phyloP scores from a whole-genome alignment of 2,329 filamentous ascomycete genomes.

The Tolypocladium sp. region DNA sequence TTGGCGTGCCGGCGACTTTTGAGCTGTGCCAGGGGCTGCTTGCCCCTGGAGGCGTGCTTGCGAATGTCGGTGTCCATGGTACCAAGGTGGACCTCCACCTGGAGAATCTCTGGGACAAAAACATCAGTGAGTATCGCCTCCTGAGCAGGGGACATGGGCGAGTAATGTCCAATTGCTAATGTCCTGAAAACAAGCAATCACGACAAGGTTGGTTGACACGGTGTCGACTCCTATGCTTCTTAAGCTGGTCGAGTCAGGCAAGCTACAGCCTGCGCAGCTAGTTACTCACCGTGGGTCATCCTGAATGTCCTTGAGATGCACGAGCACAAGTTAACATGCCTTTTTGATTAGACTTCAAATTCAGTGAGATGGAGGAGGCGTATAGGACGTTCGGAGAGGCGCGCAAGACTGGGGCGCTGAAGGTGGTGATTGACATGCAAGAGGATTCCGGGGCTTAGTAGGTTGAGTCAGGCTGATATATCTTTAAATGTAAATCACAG shows the following conservation, averaged over 20 bases:
- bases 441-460: too few species aligned
- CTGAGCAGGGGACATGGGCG: too few species aligned
- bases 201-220: slow-evolving; percentile 37
- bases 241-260: slow-evolving; percentile 31
- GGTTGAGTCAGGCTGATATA: background rate
- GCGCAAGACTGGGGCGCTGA: slow-evolving; percentile 30
- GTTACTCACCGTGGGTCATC: slow-evolving; percentile 33
- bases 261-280: slow-evolving; percentile 29
- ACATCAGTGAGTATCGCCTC: slow-evolving; percentile 33
- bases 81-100: slow-evolving; percentile 41
- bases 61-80: slow-evolving; percentile 51
- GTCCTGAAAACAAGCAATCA: slow-evolving; percentile 27
- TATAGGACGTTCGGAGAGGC: slow-evolving; percentile 33
- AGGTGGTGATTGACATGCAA: slow-evolving; percentile 26
- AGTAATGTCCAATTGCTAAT: background rate
- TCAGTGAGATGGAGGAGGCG: slow-evolving; percentile 31
- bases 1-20: slow-evolving; percentile 44
- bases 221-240: slow-evolving; percentile 38
- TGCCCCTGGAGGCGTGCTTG: slow-evolving; percentile 42
- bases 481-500: too few species aligned
- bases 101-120: slow-evolving; percentile 44
- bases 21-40: slow-evolving; percentile 43
- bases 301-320: background rate
- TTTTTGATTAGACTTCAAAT: slow-evolving; percentile 25
- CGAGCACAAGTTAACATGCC: background rate